These are phyloP conservation scores for Hericium alpestre DNA, from an alignment of 768 basidiomycete species.

Conservation along the genomic window DNA sequence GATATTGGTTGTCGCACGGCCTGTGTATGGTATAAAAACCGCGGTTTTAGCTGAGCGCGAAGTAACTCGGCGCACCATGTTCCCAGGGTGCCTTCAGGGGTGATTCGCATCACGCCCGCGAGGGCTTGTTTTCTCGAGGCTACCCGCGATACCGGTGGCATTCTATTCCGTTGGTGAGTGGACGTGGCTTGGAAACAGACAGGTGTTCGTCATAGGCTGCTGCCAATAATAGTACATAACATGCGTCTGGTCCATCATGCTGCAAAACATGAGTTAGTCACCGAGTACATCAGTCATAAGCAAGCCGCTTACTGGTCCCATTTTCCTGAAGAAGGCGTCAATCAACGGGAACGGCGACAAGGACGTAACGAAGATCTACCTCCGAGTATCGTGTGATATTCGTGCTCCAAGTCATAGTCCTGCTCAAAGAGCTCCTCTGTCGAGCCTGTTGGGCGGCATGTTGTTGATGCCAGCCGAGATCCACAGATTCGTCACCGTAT, in stretches of 20 bases:
- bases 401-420: constrained; percentile 49
- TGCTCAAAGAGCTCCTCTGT: constrained; percentile 43
- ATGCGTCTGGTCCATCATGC: constrained; percentile 65
- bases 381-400: constrained; percentile 49
- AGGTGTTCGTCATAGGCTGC: constrained; percentile 52
- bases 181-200: background rate
- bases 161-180: constrained; percentile 21
- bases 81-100: constrained; percentile 49
- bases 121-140: constrained; percentile 48
- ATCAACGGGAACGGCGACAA: too few species aligned
- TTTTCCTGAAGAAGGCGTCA: constrained; percentile 29
- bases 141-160: constrained; percentile 41
- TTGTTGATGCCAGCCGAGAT: constrained; percentile 52
- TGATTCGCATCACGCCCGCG: constrained; percentile 54
- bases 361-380: constrained; percentile 22
- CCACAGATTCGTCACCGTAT: too few species aligned
- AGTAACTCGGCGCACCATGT: constrained; percentile 36
- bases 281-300: too few species aligned
- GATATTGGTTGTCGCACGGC: constrained; percentile 57
- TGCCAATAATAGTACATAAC: constrained; percentile 63
- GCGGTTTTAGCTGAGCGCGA: background rate
- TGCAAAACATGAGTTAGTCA: background rate
- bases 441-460: constrained; percentile 51
- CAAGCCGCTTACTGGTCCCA: constrained; percentile 44
- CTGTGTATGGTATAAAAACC: constrained; percentile 18